Evolutionary conservation across 257 asterid genomes (phyloP).

Genomic region (Solanum pinnatisectum): DNA sequence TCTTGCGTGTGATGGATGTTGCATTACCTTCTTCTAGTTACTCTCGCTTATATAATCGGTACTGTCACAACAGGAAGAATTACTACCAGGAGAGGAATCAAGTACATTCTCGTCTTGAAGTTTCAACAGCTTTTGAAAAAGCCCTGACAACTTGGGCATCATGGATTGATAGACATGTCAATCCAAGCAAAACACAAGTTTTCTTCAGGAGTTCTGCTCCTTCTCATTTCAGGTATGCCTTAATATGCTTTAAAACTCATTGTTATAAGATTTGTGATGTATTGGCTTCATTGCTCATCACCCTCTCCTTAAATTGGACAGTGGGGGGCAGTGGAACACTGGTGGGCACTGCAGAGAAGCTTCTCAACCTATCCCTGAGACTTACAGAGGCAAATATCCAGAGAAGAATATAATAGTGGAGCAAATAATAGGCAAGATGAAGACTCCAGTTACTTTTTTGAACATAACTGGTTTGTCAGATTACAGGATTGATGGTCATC

Average conservation of each 20-base stretch:
- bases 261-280: background rate
- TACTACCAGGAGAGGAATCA: constrained; percentile 79
- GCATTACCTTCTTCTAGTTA: background rate
- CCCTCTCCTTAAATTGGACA: constrained; percentile 5
- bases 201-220: constrained; percentile 93
- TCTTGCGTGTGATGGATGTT: background rate
- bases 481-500: constrained; percentile 85
- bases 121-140: constrained; percentile 49
- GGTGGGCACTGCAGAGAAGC: constrained; percentile 95
- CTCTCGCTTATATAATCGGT: background rate
- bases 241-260: background rate
- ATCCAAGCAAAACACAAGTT: constrained; percentile 51
- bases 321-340: constrained; percentile 78
- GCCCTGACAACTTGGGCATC: constrained; percentile 73
- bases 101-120: constrained; percentile 67
- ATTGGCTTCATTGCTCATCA: background rate
- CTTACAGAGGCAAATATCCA: constrained; percentile 21
- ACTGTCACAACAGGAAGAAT: constrained; percentile 41
- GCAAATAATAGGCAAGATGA: constrained; percentile 61
- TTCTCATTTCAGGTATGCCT: constrained; percentile 84
- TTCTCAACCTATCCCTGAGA: constrained; percentile 39
- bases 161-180: constrained; percentile 70
- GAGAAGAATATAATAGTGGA: constrained; percentile 50
- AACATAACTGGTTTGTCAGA: constrained; percentile 63
- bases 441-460: constrained; percentile 46